Percentiles rank a stretch among this genome's conserved stretches.
Evolutionary conservation across 2,329 filamentous ascomycete genomes (phyloP).

Genomic region (Scolecobasidium constrictum): DNA sequence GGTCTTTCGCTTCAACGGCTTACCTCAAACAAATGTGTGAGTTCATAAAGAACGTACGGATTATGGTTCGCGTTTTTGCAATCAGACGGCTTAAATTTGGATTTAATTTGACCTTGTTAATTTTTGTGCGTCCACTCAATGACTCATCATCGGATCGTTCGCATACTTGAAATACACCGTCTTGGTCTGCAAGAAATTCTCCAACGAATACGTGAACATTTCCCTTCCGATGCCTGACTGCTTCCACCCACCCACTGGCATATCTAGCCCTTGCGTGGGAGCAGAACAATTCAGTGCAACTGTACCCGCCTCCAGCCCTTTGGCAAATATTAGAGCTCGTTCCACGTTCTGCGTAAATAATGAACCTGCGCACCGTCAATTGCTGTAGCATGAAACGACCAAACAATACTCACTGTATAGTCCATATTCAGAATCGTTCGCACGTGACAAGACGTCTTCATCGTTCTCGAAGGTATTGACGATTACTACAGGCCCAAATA

Average conservation of each 20-base stretch:
- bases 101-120: too few species aligned
- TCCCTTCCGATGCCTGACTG: constrained; percentile 21
- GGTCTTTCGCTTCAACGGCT: too few species aligned
- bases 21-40: too few species aligned
- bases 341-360: not conserved
- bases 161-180: constrained; percentile 14
- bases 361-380: not conserved
- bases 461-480: constrained; percentile 17
- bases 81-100: too few species aligned
- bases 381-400: too few species aligned
- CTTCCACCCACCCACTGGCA: constrained; percentile 22
- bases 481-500: constrained; percentile 17
- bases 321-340: not conserved
- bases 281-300: constrained; percentile 10
- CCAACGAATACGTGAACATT: constrained; percentile 16
- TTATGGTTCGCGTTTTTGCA: too few species aligned
- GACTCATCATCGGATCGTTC: too few species aligned
- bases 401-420: too few species aligned
- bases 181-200: constrained; percentile 23
- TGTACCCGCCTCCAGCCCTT: not conserved
- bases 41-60: too few species aligned
- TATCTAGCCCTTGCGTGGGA: not conserved
- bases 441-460: constrained; percentile 9
- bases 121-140: too few species aligned
- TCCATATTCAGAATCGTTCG: not conserved